Conservation (phyloP, 345 rosid species). For the Anacardium occidentale region DNA sequence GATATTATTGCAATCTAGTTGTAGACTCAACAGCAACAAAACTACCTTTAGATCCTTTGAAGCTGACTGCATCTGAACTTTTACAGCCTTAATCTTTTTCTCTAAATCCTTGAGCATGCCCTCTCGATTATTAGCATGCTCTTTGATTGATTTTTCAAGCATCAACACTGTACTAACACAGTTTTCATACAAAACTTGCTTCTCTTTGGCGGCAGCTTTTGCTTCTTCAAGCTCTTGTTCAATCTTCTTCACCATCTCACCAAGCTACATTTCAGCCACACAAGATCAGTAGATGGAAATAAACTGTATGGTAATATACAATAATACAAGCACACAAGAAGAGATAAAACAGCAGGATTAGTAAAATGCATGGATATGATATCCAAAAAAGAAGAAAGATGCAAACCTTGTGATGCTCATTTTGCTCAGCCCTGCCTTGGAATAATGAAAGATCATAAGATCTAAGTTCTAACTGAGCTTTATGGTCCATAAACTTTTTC, state of each 20-base stretch:
- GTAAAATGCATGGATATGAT: constrained; percentile 10
- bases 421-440: constrained; percentile 88
- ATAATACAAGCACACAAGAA: constrained; percentile 9
- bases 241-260: constrained; percentile 75
- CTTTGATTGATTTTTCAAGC: constrained; percentile 79
- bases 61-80: constrained; percentile 67
- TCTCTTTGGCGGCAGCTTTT: constrained; percentile 58
- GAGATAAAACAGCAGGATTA: constrained; percentile 12
- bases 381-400: constrained; percentile 13
- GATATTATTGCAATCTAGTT: background rate
- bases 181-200: constrained; percentile 52
- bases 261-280: constrained; percentile 47
- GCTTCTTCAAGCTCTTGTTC: constrained; percentile 81
- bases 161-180: constrained; percentile 50
- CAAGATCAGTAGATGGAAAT: constrained; percentile 13
- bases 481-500: constrained; percentile 65
- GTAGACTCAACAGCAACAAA: constrained; percentile 6
- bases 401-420: constrained; percentile 94
- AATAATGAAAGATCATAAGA: constrained; percentile 85
- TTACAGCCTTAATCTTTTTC: constrained; percentile 61
- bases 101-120: constrained; percentile 80
- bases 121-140: constrained; percentile 75
- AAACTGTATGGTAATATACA: background rate
- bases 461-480: constrained; percentile 80
- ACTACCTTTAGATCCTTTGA: constrained; percentile 81